A percentile compares a stretch with the other conserved stretches of the same genome.
These are phyloP conservation scores for Blastocystis sp. DNA, from an alignment of 352 stramenopile genomes.

Conservation along the genomic window DNA sequence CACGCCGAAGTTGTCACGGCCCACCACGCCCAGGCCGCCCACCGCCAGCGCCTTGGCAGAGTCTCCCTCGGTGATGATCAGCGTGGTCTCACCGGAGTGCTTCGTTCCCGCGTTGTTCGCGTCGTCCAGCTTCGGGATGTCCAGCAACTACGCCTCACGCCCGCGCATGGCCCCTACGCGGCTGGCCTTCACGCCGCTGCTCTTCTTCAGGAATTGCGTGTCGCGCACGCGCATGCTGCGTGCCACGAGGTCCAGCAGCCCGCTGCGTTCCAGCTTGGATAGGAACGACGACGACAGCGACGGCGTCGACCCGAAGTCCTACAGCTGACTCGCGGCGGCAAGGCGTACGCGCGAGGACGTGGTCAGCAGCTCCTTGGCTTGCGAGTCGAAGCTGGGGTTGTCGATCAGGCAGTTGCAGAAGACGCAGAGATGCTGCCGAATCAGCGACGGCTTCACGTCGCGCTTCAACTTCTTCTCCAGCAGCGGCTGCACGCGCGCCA, in stretches of 20 bases:
- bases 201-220: conserved; percentile 82
- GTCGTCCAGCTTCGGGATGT: conserved; percentile 94
- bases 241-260: conserved; percentile 83
- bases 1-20: conserved; percentile 90
- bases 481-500: conserved; percentile 75
- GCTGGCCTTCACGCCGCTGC: conserved; percentile 87
- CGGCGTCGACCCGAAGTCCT: conserved; percentile 80
- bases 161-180: conserved; percentile 67
- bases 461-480: conserved; percentile 89
- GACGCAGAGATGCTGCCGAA: conserved; percentile 94
- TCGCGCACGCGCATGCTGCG: conserved; percentile 86
- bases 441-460: conserved; percentile 85
- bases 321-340: not conserved
- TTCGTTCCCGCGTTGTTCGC: conserved; percentile 88
- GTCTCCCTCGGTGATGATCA: conserved; percentile 98
- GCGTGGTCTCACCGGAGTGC: conserved; percentile 82
- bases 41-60: conserved; percentile 94
- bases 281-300: conserved; percentile 74
- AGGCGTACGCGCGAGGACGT: conserved; percentile 78
- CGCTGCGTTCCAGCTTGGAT: conserved; percentile 73
- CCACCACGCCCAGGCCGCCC: conserved; percentile 88
- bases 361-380: conserved; percentile 98
- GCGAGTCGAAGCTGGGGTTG: conserved; percentile 97
- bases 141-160: conserved; percentile 76
- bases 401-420: conserved; percentile 98